Base-by-base conservation (phyloP, 352 stramenopile genomes). In the Globisporangium ultimum region DNA sequence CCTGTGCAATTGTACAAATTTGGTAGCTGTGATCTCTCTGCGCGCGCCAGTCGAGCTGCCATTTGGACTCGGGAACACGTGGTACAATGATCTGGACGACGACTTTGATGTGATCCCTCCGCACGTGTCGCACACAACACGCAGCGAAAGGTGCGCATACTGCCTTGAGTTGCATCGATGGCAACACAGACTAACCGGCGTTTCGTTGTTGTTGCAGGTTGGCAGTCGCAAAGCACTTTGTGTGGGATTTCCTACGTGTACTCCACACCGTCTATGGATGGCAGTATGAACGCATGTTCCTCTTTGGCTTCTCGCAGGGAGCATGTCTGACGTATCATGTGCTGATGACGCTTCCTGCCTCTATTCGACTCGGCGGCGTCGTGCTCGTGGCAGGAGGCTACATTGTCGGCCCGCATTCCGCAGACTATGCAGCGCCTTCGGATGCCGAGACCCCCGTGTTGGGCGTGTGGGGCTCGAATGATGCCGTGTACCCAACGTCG, bases 301-400 rank as follows among this genome's bases (percentile, higher is more conserved):
- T 90, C 36, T 81, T 90, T 34, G 80, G 68, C 2, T 88, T 87
- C 55, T 88, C 80, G 0, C 80, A 90, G 45, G 80, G 78, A 46
- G 80, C 78, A 2, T 84, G 72, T 41, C 72, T 88, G 13, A 78
- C 77, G 22, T 88, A 83, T 64, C 72, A 90, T 40, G 55, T 72
- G 55, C 67, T 74, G 10, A 74, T 80, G 63, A 83, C 72, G 22
- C 56, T 76, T 20, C 18, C 36, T 15, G 20, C 22, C 4, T 64
- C 55, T 1, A 51, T 49, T 14, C 73, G 71, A 0, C 63, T 91
- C 2, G 78, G 78, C 22, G 78, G 80, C 18, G 61, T 87, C 21
- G 68, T 88, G 3, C 48, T 88, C 4, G 61, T 88, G 21, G 71
- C 74, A 12, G 80, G 80, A 21, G 80, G 78, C 4, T 58, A 62